These are phyloP conservation scores for Glaciozyma martinii DNA, from an alignment of 768 basidiomycete species.

Conservation along the genomic window DNA sequence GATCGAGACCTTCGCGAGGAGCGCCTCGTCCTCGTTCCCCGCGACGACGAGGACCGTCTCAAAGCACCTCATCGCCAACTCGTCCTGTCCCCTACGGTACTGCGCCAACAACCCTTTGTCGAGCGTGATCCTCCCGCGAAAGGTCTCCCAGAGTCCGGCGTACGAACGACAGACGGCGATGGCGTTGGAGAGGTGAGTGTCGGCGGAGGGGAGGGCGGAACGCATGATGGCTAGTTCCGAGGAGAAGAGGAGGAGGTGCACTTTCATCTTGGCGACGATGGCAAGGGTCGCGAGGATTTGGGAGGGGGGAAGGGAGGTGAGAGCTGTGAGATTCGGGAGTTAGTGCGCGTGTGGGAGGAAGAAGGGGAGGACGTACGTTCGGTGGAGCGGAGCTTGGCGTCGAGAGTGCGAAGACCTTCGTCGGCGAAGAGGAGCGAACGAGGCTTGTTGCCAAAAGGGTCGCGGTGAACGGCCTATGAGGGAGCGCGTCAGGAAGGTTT, in stretches of 20 bases:
- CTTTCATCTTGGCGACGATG: neutral
- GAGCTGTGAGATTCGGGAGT: neutral
- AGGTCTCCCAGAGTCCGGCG: neutral
- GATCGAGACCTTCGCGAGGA: neutral
- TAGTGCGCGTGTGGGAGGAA: no score
- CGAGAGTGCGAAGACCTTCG: neutral
- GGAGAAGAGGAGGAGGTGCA: slow-evolving; percentile 6
- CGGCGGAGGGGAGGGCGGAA: neutral
- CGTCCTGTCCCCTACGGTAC: neutral
- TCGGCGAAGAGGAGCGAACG: neutral
- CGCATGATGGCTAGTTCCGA: slow-evolving; percentile 3
- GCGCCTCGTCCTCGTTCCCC: neutral
- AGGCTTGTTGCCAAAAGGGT: neutral
- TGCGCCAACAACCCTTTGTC: neutral
- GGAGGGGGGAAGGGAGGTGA: neutral
- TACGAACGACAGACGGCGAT: neutral
- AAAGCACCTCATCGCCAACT: neutral
- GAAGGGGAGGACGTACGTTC: neutral
- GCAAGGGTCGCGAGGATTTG: neutral
- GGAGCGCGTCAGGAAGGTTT: neutral
- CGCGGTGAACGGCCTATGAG: slow-evolving; percentile 4
- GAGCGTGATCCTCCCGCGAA: neutral
- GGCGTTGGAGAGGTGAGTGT: neutral
- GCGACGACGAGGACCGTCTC: neutral
- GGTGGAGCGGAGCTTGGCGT: neutral